Evolutionary conservation across 2,329 filamentous ascomycete species (phyloP), one percentile per base, ranked within the genome.

Genomic region (Xylaria hypoxylon): DNA sequence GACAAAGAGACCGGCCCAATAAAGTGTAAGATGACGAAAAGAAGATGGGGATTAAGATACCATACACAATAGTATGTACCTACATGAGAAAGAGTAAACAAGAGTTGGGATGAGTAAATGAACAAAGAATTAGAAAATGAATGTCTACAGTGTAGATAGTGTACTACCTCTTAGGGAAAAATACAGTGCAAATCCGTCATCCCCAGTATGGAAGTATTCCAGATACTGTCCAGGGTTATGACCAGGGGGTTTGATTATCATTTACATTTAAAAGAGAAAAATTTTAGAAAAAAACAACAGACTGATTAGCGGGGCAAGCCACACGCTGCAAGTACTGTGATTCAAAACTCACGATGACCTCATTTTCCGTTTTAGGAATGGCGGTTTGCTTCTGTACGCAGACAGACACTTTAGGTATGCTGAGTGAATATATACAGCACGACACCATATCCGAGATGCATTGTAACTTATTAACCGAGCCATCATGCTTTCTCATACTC

Each of bases 261-360:
- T 38, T 55, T 51, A 38, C 28, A 47, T n/a, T 26, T 62, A 19
- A 50, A 15, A 38, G 15, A 38, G 15, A 38, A 31, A 38, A 38
- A 38, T 2, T 38, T 5, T 11, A 15, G 28, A 38, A 38, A 38
- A 38, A 38, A 38, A 35, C 33, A 38, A 35, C 33, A 11, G 35
- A 15, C 35, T 38, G 35, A 5, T 56, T 59, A 59, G 55, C 22
- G 55, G 42, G 42, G 26, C 63, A 65, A 65, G 63, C 63, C 55
- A 59, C 35, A 45, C 19, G 44, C 64, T 62, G 52, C 50, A 59
- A 55, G 44, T 50, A 40, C 24, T 55, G 22, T 33, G 33, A 51
- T 64, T 45, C 28, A 19, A 33, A 64, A 45, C 50, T 50, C 40
- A 17, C 26, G 31, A 64, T 67, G 61, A 67, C 57, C 61, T 67